Evolutionary conservation across 441 rosid species (phyloP).

Genomic region (Brassica hybrid): DNA sequence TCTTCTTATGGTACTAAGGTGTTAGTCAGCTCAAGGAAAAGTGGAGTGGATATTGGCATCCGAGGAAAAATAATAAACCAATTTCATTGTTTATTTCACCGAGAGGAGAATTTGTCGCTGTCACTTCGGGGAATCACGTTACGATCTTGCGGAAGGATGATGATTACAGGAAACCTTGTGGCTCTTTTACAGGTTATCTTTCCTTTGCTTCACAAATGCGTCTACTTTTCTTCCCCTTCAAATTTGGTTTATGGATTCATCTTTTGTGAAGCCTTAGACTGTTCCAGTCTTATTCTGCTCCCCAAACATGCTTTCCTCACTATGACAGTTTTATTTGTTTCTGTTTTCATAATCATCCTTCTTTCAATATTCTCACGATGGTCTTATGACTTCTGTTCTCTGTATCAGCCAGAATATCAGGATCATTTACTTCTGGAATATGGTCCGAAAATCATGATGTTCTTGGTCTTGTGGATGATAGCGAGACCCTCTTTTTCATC

Average conservation of each 20-base stretch:
- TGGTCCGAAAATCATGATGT: slow-evolving; percentile 92
- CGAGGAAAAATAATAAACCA: slow-evolving; percentile 51
- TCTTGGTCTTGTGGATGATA: slow-evolving; percentile 80
- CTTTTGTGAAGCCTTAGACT: slow-evolving; percentile 2
- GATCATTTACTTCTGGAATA: slow-evolving; percentile 70
- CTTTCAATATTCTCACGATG: slow-evolving; percentile 4
- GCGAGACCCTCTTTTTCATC: slow-evolving; percentile 70
- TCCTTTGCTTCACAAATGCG: slow-evolving; percentile 25
- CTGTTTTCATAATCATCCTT: background rate
- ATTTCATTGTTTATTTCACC: slow-evolving; percentile 73
- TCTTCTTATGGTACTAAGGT: slow-evolving; percentile 51
- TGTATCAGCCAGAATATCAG: slow-evolving; percentile 57
- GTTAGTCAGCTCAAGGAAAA: slow-evolving; percentile 70
- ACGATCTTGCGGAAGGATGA: slow-evolving; percentile 74
- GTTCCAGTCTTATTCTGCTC: background rate
- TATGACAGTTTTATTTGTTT: slow-evolving; percentile 2
- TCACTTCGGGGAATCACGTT: slow-evolving; percentile 76
- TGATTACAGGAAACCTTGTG: slow-evolving; percentile 75
- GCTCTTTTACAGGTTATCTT: slow-evolving; percentile 50
- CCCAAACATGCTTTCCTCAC: slow-evolving; percentile 20
- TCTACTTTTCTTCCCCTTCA: background rate
- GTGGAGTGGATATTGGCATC: slow-evolving; percentile 65
- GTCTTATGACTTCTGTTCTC: slow-evolving; percentile 43
- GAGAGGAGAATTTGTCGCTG: slow-evolving; percentile 82
- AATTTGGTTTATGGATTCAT: background rate